A percentile compares a stretch with the other conserved stretches of the same genome.
Evolutionary conservation across 371 early-diverging fungal species (phyloP).

Genomic region (Mucor piriformis): DNA sequence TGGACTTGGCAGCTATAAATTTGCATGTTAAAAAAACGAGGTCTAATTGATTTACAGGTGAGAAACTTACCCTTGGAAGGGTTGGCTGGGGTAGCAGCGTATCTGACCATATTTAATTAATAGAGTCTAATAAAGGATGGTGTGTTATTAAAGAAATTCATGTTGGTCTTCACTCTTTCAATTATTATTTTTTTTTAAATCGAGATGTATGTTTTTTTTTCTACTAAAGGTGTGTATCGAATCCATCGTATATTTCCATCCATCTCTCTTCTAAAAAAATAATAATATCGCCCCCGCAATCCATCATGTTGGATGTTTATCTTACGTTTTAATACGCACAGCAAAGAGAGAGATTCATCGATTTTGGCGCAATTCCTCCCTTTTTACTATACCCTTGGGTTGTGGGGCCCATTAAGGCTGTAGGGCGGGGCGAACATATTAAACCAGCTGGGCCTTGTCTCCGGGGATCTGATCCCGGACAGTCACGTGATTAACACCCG

Average conservation of each 20-base stretch:
- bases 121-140: constrained; percentile 5
- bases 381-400: neutral
- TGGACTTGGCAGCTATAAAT: constrained; percentile 42
- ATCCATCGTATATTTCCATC: no score
- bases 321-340: constrained; percentile 30
- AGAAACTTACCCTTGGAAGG: constrained; percentile 51
- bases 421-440: no score
- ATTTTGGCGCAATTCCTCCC: constrained; percentile 1
- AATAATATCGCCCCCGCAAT: neutral
- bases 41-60: neutral
- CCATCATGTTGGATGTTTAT: neutral
- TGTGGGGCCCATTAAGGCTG: no score
- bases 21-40: neutral
- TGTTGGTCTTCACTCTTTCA: neutral
- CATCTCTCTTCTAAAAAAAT: neutral
- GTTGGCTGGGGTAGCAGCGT: constrained; percentile 60
- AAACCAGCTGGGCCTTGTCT: no score
- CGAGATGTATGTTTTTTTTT: neutral
- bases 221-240: no score
- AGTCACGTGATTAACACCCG: no score
- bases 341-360: constrained; percentile 27
- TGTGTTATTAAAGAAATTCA: neutral
- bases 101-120: constrained; percentile 54
- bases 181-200: constrained; percentile 1
- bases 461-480: no score